phyloP scores from a whole-genome alignment of 139 green algal species.

The Pleodorina starrii region DNA sequence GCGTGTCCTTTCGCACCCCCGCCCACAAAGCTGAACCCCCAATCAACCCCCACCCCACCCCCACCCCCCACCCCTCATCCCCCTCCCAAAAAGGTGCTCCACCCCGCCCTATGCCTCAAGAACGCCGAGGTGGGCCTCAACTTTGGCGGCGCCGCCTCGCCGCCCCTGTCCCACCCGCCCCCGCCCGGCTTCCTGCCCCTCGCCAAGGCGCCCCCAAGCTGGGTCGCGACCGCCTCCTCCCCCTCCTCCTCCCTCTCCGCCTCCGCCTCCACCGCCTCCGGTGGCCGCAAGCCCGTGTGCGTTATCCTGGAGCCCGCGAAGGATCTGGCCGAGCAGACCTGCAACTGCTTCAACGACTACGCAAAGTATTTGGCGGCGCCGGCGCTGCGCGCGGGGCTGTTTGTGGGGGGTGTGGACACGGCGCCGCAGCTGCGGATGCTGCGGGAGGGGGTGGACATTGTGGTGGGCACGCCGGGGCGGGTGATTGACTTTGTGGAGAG shows the following conservation, averaged over 20 bases:
- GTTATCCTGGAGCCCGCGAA: slow-evolving; percentile 86
- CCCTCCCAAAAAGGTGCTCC: slow-evolving; percentile 60
- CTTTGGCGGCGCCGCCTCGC: slow-evolving; percentile 70
- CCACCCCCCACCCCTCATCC: background rate
- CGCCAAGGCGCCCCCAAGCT: slow-evolving; percentile 44
- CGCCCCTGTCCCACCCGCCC: background rate
- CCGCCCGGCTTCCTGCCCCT: slow-evolving; percentile 16
- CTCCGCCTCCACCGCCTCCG: background rate
- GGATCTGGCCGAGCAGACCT: slow-evolving; percentile 91
- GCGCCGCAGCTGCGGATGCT: slow-evolving; percentile 59
- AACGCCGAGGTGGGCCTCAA: slow-evolving; percentile 85
- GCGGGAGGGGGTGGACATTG: slow-evolving; percentile 78
- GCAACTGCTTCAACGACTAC: slow-evolving; percentile 70
- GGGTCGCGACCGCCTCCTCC: background rate
- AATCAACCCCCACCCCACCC: background rate
- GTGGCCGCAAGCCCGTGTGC: slow-evolving; percentile 68
- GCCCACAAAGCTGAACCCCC: no score
- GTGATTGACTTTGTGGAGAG: slow-evolving; percentile 82
- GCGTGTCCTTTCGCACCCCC: no score
- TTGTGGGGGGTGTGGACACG: slow-evolving; percentile 77
- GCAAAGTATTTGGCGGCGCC: slow-evolving; percentile 68
- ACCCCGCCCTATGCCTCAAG: slow-evolving; percentile 85
- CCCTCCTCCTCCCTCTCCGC: background rate
- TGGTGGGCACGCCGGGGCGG: slow-evolving; percentile 81
- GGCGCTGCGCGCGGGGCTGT: slow-evolving; percentile 63